Conservation (phyloP, 306 rosid species). For the Hippophae gyantsensis region DNA sequence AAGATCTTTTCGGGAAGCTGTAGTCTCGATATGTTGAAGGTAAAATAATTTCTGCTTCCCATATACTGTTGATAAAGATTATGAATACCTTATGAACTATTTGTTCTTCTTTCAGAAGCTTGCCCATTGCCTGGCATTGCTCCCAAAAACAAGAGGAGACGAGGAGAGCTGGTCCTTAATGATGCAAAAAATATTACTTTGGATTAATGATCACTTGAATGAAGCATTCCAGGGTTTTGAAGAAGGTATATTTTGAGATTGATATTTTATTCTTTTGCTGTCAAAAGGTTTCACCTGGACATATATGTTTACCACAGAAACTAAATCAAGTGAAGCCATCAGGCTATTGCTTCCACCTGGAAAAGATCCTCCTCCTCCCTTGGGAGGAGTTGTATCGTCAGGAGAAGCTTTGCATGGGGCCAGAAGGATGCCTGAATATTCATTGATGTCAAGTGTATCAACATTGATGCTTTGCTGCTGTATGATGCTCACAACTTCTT, state of each 20-base stretch:
- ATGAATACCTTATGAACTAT: constrained; percentile 2
- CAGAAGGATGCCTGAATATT: constrained; percentile 36
- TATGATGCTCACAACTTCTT: constrained; percentile 58
- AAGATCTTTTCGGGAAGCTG: constrained; percentile 53
- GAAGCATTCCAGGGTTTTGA: constrained; percentile 69
- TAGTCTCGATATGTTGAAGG: constrained; percentile 59
- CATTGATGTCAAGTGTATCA: constrained; percentile 36
- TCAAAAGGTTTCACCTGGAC: constrained; percentile 15
- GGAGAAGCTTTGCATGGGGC: constrained; percentile 31
- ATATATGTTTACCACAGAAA: constrained; percentile 35
- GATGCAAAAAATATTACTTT: constrained; percentile 57
- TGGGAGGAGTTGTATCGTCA: constrained; percentile 38
- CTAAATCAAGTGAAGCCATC: constrained; percentile 27
- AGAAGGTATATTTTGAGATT: constrained; percentile 48
- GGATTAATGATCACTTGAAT: constrained; percentile 52
- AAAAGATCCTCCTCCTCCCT: constrained; percentile 49
- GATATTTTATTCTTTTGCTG: constrained; percentile 9
- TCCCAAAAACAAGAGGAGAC: constrained; percentile 78
- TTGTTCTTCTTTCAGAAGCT: constrained; percentile 59
- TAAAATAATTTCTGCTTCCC: constrained; percentile 22
- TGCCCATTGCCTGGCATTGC: constrained; percentile 63
- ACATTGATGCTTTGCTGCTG: constrained; percentile 61
- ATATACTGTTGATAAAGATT: constrained; percentile 2
- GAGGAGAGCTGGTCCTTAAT: constrained; percentile 75
- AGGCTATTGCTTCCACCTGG: constrained; percentile 51